These are phyloP conservation scores for Protea cynaroides DNA, from an alignment of 164 flowering plant species.

Conservation along the genomic window DNA sequence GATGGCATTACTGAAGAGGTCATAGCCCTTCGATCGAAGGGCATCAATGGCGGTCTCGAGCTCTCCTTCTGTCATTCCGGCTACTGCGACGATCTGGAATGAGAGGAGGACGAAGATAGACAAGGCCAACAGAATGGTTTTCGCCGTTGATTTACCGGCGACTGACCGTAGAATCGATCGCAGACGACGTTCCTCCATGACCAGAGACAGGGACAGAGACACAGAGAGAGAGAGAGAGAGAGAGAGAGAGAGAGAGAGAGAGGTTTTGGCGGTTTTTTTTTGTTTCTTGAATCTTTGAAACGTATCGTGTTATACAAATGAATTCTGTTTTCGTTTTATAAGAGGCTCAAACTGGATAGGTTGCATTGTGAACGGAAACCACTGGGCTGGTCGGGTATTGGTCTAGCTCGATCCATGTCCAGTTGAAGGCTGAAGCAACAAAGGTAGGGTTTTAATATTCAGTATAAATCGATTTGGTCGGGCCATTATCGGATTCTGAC, in stretches of 20 bases:
- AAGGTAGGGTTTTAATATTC: too few species aligned
- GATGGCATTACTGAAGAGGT: constrained; percentile 32
- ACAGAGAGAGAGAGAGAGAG: background rate
- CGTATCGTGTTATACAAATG: too few species aligned
- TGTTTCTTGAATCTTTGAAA: too few species aligned
- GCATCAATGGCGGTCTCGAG: constrained; percentile 11
- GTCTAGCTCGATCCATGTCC: too few species aligned
- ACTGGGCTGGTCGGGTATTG: too few species aligned
- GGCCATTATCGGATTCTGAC: too few species aligned
- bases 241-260: background rate
- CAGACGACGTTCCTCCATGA: background rate
- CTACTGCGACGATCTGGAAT: background rate
- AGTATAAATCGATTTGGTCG: too few species aligned
- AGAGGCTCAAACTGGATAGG: too few species aligned
- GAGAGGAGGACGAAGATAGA: background rate
- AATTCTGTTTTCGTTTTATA: too few species aligned
- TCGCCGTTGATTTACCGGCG: background rate
- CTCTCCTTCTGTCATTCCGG: constrained; percentile 9
- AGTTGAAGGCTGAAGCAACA: too few species aligned
- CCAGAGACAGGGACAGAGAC: background rate
- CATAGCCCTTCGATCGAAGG: constrained; percentile 16
- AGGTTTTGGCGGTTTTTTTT: background rate
- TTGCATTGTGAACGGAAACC: too few species aligned
- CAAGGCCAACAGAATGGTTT: background rate
- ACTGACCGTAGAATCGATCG: background rate